These are phyloP conservation scores for Exophiala phaeomuriformis DNA, from an alignment of 2,329 filamentous ascomycete genomes.

Conservation along the genomic window DNA sequence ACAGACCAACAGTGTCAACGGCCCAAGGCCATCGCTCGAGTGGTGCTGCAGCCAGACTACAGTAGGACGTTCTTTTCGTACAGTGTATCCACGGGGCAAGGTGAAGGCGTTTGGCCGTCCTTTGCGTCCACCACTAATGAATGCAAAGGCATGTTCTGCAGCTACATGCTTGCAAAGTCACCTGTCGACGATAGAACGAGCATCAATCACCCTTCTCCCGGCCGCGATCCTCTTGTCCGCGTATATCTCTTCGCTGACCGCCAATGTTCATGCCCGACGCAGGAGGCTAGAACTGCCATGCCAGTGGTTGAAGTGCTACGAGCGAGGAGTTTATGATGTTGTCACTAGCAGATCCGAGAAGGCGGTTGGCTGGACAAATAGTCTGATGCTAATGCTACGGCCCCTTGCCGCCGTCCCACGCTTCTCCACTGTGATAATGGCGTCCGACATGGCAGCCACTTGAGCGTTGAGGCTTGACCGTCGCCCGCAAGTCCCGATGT, in stretches of 20 bases:
- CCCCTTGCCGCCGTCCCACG: conserved; percentile 17
- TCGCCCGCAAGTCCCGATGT: background rate
- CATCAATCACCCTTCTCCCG: background rate
- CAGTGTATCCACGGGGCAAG: too few species aligned
- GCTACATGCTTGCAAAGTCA: conserved; percentile 10
- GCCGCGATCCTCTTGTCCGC: background rate
- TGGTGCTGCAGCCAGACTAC: too few species aligned
- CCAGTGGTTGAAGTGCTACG: background rate
- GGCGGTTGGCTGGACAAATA: conserved; percentile 23
- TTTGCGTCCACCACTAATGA: background rate
- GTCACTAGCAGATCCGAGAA: conserved; percentile 1
- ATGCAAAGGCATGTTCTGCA: conserved; percentile 3
- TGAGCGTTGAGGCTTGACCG: background rate
- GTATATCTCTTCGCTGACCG: conserved; percentile 1
- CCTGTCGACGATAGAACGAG: conserved; percentile 2
- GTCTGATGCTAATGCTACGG: conserved; percentile 5
- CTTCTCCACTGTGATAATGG: background rate
- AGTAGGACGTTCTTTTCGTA: too few species aligned
- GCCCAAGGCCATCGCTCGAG: too few species aligned
- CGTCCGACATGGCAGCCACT: background rate
- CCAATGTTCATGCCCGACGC: conserved; percentile 7
- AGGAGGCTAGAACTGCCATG: too few species aligned
- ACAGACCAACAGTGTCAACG: background rate
- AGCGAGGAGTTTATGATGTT: background rate
- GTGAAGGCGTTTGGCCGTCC: too few species aligned